Evolutionary conservation across 768 basidiomycete genomes (phyloP).

Genomic region (Krasilnikovozyma curviuscula): DNA sequence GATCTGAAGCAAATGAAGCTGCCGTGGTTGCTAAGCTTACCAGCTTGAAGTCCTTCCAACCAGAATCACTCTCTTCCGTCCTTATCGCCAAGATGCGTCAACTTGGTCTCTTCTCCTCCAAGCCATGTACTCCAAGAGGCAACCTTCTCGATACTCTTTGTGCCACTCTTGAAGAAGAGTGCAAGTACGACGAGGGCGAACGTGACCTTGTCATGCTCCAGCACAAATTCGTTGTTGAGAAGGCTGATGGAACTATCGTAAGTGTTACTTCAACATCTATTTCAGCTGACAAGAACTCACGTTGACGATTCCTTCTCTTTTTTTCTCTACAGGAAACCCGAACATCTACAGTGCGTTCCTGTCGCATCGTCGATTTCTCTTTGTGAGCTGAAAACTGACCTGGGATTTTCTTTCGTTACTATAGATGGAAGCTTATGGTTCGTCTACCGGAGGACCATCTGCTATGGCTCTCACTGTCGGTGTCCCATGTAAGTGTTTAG

Average conservation of each 20-base stretch:
- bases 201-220: slow-evolving; percentile 94
- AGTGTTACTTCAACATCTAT: slow-evolving; percentile 19
- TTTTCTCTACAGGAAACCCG: too few relatives aligned
- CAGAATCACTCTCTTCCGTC: slow-evolving; percentile 40
- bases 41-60: slow-evolving; percentile 43
- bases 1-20: slow-evolving; percentile 52
- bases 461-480: slow-evolving; percentile 40
- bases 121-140: slow-evolving; percentile 39
- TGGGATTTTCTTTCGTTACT: too few relatives aligned
- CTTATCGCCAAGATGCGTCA: slow-evolving; percentile 79
- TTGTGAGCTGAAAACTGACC: too few relatives aligned
- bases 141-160: slow-evolving; percentile 90
- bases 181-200: slow-evolving; percentile 78
- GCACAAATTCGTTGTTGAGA: slow-evolving; percentile 89
- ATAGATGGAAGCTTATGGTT: slow-evolving; percentile 12
- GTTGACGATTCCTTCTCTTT: too few relatives aligned
- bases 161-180: slow-evolving; percentile 67
- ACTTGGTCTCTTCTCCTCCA: slow-evolving; percentile 75
- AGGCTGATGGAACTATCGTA: slow-evolving; percentile 58
- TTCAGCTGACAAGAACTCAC: too few relatives aligned
- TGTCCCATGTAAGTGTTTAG: slow-evolving; percentile 72
- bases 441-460: slow-evolving; percentile 8
- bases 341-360: too few relatives aligned
- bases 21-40: slow-evolving; percentile 54
- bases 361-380: too few relatives aligned